A percentile compares a stretch with the other conserved stretches of the same genome.
Evolutionary conservation across 1,284 basidiomycete species (phyloP).

Genomic region (Ceratobasidium sp.): DNA sequence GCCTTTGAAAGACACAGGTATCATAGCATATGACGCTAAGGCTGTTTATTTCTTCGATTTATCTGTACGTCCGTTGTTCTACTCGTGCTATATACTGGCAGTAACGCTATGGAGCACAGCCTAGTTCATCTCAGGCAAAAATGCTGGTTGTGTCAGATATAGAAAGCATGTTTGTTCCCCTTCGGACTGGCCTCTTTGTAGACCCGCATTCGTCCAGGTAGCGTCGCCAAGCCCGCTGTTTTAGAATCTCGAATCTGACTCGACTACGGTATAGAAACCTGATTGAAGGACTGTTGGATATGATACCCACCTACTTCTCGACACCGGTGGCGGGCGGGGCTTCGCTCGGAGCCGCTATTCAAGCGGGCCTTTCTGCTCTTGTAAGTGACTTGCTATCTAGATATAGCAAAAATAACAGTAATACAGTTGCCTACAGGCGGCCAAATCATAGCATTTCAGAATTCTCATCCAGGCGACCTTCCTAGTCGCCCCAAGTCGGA

Average conservation of each 20-base stretch:
- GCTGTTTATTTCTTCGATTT: slow-evolving; percentile 91
- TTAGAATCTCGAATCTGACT: slow-evolving; percentile 29
- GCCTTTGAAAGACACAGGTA: slow-evolving; percentile 46
- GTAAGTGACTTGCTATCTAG: slow-evolving; percentile 55
- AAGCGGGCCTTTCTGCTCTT: slow-evolving; percentile 75
- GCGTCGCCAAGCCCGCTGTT: slow-evolving; percentile 42
- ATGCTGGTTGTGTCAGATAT: slow-evolving; percentile 91
- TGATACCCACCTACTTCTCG: slow-evolving; percentile 72
- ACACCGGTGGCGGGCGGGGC: slow-evolving; percentile 60
- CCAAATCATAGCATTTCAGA: slow-evolving; percentile 82
- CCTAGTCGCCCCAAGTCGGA: slow-evolving; percentile 68
- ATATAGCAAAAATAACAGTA: neutral
- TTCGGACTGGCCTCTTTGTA: slow-evolving; percentile 79
- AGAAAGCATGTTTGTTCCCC: slow-evolving; percentile 88
- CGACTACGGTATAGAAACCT: slow-evolving; percentile 54
- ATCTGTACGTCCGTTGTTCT: slow-evolving; percentile 63
- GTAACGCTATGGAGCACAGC: slow-evolving; percentile 52
- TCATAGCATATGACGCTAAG: slow-evolving; percentile 81
- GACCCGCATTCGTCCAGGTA: slow-evolving; percentile 77
- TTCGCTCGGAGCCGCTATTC: slow-evolving; percentile 82
- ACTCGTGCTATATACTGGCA: slow-evolving; percentile 40
- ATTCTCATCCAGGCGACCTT: slow-evolving; percentile 58
- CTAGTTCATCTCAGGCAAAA: slow-evolving; percentile 63
- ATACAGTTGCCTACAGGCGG: slow-evolving; percentile 80
- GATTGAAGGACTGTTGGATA: slow-evolving; percentile 69